Percentiles rank a stretch among this genome's conserved stretches.
Evolutionary conservation across 2,329 filamentous ascomycete species (phyloP).

Genomic region (Orbilia oligospora): DNA sequence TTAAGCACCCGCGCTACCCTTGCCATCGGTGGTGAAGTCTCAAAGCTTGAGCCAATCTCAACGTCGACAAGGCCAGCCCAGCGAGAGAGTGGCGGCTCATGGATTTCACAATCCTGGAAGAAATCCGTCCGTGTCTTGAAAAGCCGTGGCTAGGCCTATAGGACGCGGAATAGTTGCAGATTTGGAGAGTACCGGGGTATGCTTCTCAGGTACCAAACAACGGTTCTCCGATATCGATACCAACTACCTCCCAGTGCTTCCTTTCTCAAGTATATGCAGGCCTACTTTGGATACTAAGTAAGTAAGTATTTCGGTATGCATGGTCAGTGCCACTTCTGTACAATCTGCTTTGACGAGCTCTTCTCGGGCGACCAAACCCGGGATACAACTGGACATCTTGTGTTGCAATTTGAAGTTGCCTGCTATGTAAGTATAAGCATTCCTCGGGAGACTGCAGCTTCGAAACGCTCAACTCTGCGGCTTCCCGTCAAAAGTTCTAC

Average conservation of each 20-base stretch:
- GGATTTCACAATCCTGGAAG: constrained; percentile 1
- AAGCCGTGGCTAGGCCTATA: constrained; percentile 7
- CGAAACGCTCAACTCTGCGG: constrained; percentile 48
- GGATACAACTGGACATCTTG: constrained; percentile 38
- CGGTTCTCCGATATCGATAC: neutral
- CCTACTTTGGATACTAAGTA: too few species aligned
- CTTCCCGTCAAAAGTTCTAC: constrained; percentile 28
- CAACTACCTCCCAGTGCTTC: neutral
- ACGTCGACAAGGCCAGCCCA: constrained; percentile 44
- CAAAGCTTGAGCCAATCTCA: constrained; percentile 38
- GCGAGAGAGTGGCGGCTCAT: constrained; percentile 14
- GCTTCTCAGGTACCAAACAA: constrained; percentile 27
- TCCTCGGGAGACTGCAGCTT: constrained; percentile 51
- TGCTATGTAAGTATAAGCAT: too few species aligned
- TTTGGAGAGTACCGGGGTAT: neutral
- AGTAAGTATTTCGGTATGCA: too few species aligned
- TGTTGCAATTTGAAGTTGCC: constrained; percentile 45
- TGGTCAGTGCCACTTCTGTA: neutral
- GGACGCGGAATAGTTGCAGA: too few species aligned
- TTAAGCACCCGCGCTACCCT: constrained; percentile 44
- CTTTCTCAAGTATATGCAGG: too few species aligned
- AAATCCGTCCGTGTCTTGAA: constrained; percentile 1
- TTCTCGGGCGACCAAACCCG: constrained; percentile 39
- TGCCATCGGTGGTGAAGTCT: constrained; percentile 29
- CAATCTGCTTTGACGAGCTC: constrained; percentile 42